phyloP scores from a whole-genome alignment of 257 asterid species.

The Ilex asprella region DNA sequence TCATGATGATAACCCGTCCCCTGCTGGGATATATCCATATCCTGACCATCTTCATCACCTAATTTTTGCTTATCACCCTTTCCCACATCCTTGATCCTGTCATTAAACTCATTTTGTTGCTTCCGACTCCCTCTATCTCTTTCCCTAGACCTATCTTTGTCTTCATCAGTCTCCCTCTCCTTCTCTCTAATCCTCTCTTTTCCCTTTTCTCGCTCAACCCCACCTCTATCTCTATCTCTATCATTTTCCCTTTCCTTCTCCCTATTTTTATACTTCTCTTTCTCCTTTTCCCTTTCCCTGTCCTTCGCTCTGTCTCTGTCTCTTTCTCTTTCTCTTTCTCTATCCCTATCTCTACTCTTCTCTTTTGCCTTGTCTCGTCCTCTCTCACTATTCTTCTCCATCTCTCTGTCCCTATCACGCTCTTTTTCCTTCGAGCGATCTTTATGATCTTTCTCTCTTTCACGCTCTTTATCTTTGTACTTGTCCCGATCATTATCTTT shows the following conservation, averaged over 20 bases:
- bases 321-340: constrained; percentile 51
- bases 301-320: constrained; percentile 45
- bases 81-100: constrained; percentile 40
- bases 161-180: constrained; percentile 54
- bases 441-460: constrained; percentile 52
- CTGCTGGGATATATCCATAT: constrained; percentile 24
- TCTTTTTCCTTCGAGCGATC: constrained; percentile 51
- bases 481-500: constrained; percentile 57
- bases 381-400: constrained; percentile 34
- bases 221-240: constrained; percentile 45
- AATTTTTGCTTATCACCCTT: constrained; percentile 32
- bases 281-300: constrained; percentile 23
- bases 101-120: constrained; percentile 53
- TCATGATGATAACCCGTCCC: constrained; percentile 23
- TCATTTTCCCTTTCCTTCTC: constrained; percentile 42
- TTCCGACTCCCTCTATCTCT: constrained; percentile 50
- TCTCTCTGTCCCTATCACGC: constrained; percentile 42
- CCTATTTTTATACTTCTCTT: constrained; percentile 37
- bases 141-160: constrained; percentile 54
- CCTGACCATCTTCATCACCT: constrained; percentile 23
- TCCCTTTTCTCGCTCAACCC: constrained; percentile 51
- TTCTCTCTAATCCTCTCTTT: constrained; percentile 59
- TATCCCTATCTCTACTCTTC: constrained; percentile 48
- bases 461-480: constrained; percentile 44
- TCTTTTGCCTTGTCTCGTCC: constrained; percentile 49